phyloP scores from a whole-genome alignment of 2,329 filamentous ascomycete genomes.

The Diaporthe sp. region DNA sequence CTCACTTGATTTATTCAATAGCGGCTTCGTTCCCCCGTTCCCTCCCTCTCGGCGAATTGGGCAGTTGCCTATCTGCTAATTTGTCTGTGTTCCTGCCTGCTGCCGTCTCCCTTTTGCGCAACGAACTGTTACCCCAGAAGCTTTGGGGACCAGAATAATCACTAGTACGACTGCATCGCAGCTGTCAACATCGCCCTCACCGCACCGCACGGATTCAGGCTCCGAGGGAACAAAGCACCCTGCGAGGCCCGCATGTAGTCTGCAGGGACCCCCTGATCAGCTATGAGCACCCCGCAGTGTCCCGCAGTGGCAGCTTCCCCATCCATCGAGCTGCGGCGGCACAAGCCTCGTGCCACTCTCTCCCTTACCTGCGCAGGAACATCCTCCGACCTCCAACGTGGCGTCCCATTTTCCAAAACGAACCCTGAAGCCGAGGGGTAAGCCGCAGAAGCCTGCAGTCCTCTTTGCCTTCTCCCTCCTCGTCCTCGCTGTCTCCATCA shows the following conservation, averaged over 20 bases:
- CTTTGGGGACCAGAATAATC: too few species aligned
- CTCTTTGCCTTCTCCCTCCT: slow-evolving; percentile 66
- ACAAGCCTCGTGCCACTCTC: slow-evolving; percentile 16
- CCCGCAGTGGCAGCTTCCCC: slow-evolving; percentile 30
- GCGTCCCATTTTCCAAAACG: slow-evolving; percentile 49
- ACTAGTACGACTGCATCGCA: neutral
- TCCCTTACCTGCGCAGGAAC: slow-evolving; percentile 39
- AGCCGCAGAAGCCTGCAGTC: slow-evolving; percentile 41
- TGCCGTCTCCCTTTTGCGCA: neutral
- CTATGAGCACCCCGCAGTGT: slow-evolving; percentile 37
- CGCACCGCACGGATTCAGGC: neutral
- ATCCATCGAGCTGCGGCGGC: neutral
- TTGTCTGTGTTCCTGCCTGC: neutral
- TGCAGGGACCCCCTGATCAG: slow-evolving; percentile 33
- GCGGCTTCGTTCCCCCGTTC: neutral
- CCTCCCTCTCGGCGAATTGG: neutral
- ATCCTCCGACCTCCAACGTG: slow-evolving; percentile 54
- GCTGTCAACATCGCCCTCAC: neutral
- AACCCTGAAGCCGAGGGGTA: slow-evolving; percentile 41
- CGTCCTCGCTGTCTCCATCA: slow-evolving; percentile 69
- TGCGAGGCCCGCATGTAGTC: slow-evolving; percentile 1
- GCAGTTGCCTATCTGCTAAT: neutral
- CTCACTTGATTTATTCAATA: neutral
- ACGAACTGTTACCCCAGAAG: neutral
- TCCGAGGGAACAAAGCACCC: neutral